Percentiles rank a stretch among this genome's conserved stretches.
These are phyloP conservation scores for Neonectria punicea DNA, from an alignment of 2,329 filamentous ascomycete species.

Conservation along the genomic window DNA sequence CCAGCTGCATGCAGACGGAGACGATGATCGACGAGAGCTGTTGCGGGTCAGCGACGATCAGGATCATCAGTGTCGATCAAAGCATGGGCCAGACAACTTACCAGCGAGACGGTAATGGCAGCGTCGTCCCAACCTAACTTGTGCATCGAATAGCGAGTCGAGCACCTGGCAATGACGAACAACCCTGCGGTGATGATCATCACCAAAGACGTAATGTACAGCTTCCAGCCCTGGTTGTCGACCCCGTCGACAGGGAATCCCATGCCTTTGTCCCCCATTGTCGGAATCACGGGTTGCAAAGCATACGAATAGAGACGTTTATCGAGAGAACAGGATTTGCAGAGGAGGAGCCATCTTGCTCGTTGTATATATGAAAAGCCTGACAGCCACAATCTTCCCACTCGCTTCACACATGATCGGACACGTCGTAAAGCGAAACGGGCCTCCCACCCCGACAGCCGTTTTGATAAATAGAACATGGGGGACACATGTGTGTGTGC, in stretches of 20 bases:
- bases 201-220: slow-evolving; percentile 47
- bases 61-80: background rate
- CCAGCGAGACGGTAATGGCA: slow-evolving; percentile 50
- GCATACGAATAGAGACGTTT: background rate
- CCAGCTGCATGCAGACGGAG: slow-evolving; percentile 47
- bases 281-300: background rate
- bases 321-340: background rate
- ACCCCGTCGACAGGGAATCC: slow-evolving; percentile 46
- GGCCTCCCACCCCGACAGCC: background rate
- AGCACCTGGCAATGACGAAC: slow-evolving; percentile 47
- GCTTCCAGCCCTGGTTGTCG: slow-evolving; percentile 48
- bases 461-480: background rate
- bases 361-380: background rate
- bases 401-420: background rate
- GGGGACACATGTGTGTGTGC: background rate
- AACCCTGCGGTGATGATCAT: slow-evolving; percentile 50
- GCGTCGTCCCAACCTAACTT: slow-evolving; percentile 52
- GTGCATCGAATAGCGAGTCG: slow-evolving; percentile 47
- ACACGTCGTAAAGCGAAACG: background rate
- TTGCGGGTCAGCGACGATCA: background rate
- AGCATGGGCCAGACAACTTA: slow-evolving; percentile 27
- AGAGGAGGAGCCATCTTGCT: background rate
- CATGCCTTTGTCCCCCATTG: slow-evolving; percentile 33
- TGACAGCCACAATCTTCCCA: background rate
- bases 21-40: slow-evolving; percentile 48